Evolutionary conservation across 2,329 filamentous ascomycete species (phyloP).

Genomic region (Aspergillus clavatus): DNA sequence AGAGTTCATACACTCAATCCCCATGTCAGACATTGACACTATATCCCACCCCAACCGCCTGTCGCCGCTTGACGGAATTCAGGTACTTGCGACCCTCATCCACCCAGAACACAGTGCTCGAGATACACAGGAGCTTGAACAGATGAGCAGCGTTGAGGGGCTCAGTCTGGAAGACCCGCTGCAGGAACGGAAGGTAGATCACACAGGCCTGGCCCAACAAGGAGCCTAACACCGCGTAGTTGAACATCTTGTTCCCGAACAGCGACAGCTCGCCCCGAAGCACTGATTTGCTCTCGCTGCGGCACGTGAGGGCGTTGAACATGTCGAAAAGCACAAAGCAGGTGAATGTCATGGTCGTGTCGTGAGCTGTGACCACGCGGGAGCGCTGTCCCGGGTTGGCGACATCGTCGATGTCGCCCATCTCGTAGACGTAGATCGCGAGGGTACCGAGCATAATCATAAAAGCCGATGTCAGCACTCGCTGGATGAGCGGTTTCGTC

Average conservation of each 20-base stretch:
- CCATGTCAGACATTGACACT: conserved; percentile 36
- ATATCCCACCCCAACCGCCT: conserved; percentile 35
- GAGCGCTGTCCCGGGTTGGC: conserved; percentile 35
- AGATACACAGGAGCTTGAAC: conserved; percentile 64
- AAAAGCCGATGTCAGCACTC: conserved; percentile 79
- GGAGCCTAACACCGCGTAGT: conserved; percentile 85
- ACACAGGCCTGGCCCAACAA: conserved; percentile 82
- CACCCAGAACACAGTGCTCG: conserved; percentile 90
- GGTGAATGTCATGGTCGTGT: conserved; percentile 99
- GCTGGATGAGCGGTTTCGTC: conserved; percentile 73
- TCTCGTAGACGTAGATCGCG: conserved; percentile 84
- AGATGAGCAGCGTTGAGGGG: conserved; percentile 71
- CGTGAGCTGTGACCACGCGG: conserved; percentile 75
- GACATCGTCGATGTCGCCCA: conserved; percentile 63
- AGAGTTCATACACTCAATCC: background rate
- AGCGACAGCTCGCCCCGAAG: conserved; percentile 78
- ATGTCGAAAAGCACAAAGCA: conserved; percentile 99
- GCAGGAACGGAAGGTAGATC: conserved; percentile 90
- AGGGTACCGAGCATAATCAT: conserved; percentile 94
- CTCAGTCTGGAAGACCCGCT: conserved; percentile 95
- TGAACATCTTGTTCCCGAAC: conserved; percentile 88
- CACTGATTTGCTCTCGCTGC: conserved; percentile 84
- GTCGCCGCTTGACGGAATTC: conserved; percentile 26
- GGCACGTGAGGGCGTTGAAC: conserved; percentile 95
- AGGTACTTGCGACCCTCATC: conserved; percentile 82